Evolutionary conservation across 768 basidiomycete species (phyloP), one percentile per base, ranked within the genome.

Genomic region (Xerocomellus chrysenteron): DNA sequence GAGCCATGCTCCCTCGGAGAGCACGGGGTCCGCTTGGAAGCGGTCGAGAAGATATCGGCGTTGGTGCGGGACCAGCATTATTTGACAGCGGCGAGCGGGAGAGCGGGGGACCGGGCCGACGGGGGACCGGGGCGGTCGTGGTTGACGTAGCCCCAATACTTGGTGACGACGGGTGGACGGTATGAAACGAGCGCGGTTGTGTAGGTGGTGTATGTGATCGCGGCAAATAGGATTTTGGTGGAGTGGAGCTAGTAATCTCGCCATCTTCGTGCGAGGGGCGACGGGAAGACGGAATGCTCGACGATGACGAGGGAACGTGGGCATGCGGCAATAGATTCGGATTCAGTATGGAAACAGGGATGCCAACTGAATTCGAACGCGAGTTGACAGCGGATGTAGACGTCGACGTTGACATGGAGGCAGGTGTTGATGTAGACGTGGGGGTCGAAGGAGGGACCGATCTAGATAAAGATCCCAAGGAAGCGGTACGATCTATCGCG

Each of bases 211-310:
- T 73, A 54, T 78, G 73, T 37, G 75, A 73, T n/a, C 71, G 76
- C 0, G 75, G 75, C 11, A 73, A 62, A 52, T 73, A 73, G 1
- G 64, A 57, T 56, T 74, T 75, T 30, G 66, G 69, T n/a, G 70
- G 71, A 9, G 71, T 71, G n/a, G 71, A 67, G 41, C 65, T 77
- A 0, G 64, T 64, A 52, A 83, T 82, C 65, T 83, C 82, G 5
- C 81, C 82, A 41, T 83, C 82, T 64, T 83, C 82, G 28, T 78
- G 79, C 6, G 79, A 76, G 0, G 68, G 64, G 10, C 70, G 68
- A n/a, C 68, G 68, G 9, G 72, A 56, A 43, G 58, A 24, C 40
- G 59, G 52, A 10, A 59, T 36, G 17, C 19, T 61, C 14, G 61
- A 58, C 33, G 60, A 58, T 35, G 52, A 41, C 32, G 54, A 24